These are phyloP conservation scores for Basipetospora chlamydospora DNA, from an alignment of 2,329 filamentous ascomycete species.

Conservation along the genomic window DNA sequence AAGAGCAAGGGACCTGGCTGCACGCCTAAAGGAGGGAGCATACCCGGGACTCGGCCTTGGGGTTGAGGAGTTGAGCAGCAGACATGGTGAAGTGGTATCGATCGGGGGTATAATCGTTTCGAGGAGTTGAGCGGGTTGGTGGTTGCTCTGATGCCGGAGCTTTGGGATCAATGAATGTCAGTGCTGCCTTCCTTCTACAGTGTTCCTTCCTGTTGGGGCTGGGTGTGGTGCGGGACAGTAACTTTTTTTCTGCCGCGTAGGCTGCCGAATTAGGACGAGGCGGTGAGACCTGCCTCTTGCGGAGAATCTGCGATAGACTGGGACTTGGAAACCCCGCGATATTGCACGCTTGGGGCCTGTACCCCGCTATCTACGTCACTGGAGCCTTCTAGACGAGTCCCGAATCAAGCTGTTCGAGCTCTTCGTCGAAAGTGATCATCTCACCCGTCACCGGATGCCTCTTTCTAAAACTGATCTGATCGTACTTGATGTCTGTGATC, in stretches of 20 bases:
- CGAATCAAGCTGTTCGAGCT: too few relatives aligned
- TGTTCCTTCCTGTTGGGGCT: neutral
- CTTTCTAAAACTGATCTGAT: too few relatives aligned
- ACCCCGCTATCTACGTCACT: conserved; percentile 1
- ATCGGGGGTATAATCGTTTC: too few relatives aligned
- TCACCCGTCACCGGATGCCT: too few relatives aligned
- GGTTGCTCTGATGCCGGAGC: neutral
- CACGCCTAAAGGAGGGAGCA: too few relatives aligned
- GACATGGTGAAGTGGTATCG: conserved; percentile 49
- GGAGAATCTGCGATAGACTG: too few relatives aligned
- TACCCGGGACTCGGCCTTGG: conserved; percentile 95
- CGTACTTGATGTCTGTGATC: too few relatives aligned
- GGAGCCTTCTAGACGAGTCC: neutral
- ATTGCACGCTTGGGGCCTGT: too few relatives aligned
- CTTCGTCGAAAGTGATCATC: too few relatives aligned
- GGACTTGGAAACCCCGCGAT: too few relatives aligned
- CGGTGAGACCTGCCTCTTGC: too few relatives aligned
- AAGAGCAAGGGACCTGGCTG: conserved; percentile 7
- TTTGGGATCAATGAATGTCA: neutral
- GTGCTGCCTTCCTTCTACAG: conserved; percentile 4
- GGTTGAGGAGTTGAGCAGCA: conserved; percentile 94
- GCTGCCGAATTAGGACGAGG: neutral
- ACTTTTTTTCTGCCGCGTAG: conserved; percentile 4
- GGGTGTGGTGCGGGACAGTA: conserved; percentile 4
- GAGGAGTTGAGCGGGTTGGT: conserved; percentile 1